Evolutionary conservation across 2,329 filamentous ascomycete genomes (phyloP).

Genomic region (Pestalotiopsis sp.): DNA sequence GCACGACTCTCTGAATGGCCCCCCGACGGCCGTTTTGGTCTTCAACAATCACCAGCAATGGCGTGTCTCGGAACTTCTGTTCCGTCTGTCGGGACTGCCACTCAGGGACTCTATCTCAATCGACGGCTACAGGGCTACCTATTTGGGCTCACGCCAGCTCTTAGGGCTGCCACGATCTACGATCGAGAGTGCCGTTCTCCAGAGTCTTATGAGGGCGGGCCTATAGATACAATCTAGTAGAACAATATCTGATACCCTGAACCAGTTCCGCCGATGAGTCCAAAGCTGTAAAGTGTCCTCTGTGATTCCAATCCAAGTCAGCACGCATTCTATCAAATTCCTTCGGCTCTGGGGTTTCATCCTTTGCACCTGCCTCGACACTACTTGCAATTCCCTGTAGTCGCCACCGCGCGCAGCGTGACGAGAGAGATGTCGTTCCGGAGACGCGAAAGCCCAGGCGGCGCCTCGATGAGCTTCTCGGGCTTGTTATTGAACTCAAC

Average conservation of each 20-base stretch:
- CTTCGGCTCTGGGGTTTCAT: too few species aligned
- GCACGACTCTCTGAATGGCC: too few species aligned
- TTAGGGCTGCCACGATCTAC: neutral
- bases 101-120: too few species aligned
- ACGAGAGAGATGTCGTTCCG: conserved; percentile 18
- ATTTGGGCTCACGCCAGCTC: too few species aligned
- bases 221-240: neutral
- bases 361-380: conserved; percentile 18
- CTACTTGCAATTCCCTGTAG: conserved; percentile 22
- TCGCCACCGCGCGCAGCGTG: conserved; percentile 18
- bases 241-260: neutral
- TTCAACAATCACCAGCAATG: too few species aligned
- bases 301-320: conserved; percentile 20
- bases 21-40: too few species aligned
- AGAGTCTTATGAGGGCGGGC: too few species aligned
- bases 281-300: conserved; percentile 23
- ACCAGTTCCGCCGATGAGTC: conserved; percentile 11
- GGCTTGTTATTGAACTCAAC: conserved; percentile 15
- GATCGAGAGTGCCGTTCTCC: neutral
- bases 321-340: neutral
- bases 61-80: too few species aligned
- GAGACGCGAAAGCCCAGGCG: conserved; percentile 22
- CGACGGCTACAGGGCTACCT: too few species aligned
- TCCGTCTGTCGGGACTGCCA: too few species aligned
- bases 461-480: conserved; percentile 21